Evolutionary conservation across 495 filamentous ascomycete species (phyloP).

Genomic region (Rostrohypoxylon terebratum): DNA sequence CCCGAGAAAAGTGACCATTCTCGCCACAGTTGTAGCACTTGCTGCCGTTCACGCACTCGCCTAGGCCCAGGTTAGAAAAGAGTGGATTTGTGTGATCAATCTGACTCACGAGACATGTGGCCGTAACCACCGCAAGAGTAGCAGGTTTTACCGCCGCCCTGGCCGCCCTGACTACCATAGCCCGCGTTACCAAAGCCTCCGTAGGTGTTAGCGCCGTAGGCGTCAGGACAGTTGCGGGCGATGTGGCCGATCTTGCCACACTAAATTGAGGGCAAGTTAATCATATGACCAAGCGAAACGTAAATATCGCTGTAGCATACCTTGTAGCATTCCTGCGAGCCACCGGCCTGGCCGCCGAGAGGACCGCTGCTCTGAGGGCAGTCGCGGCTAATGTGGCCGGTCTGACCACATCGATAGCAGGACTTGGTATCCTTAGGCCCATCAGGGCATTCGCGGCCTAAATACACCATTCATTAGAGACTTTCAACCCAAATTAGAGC

Average conservation of each 20-base stretch:
- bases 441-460: constrained; percentile 90
- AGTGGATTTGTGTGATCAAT: background rate
- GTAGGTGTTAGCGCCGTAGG: constrained; percentile 58
- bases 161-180: constrained; percentile 63
- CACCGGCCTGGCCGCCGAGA: constrained; percentile 55
- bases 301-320: constrained; percentile 40
- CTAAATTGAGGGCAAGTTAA: constrained; percentile 49
- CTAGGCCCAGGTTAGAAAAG: constrained; percentile 47
- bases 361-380: constrained; percentile 70
- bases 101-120: constrained; percentile 83
- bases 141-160: constrained; percentile 78
- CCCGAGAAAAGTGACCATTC: constrained; percentile 91
- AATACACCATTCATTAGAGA: constrained; percentile 24
- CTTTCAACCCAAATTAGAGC: background rate
- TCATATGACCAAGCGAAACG: background rate
- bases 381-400: constrained; percentile 94
- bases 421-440: constrained; percentile 89
- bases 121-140: constrained; percentile 97
- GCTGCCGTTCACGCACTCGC: constrained; percentile 96
- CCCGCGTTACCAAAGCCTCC: constrained; percentile 57
- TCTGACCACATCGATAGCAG: constrained; percentile 91
- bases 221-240: constrained; percentile 91
- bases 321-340: constrained; percentile 89
- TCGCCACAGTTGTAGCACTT: constrained; percentile 99
- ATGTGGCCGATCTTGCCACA: constrained; percentile 98